Evolutionary conservation across 2,329 filamentous ascomycete genomes (phyloP).

Genomic region (Tothia fuscella): DNA sequence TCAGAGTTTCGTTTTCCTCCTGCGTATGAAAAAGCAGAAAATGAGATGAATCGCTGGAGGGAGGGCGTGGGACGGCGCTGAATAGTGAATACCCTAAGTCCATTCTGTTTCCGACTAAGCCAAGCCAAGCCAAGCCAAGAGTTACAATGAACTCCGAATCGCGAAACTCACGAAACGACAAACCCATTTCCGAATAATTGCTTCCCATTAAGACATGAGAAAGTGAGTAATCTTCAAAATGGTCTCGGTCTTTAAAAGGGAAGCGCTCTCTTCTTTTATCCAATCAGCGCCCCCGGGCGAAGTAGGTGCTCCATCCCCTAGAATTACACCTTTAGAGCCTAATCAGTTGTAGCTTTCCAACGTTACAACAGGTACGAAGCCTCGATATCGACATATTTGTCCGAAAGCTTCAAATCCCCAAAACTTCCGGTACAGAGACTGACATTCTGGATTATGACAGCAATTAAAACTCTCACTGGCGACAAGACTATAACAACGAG

Average conservation of each 20-base stretch:
- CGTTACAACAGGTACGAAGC: slow-evolving; percentile 63
- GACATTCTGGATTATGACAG: slow-evolving; percentile 33
- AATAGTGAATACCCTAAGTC: too few species aligned
- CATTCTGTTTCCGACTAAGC: too few species aligned
- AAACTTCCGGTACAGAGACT: not conserved
- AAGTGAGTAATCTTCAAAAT: too few species aligned
- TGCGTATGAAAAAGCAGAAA: too few species aligned
- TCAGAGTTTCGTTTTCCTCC: too few species aligned
- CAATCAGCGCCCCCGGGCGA: slow-evolving; percentile 92
- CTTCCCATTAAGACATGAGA: too few species aligned
- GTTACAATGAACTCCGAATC: too few species aligned
- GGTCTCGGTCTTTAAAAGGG: slow-evolving; percentile 25
- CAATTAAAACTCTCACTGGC: slow-evolving; percentile 77
- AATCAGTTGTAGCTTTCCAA: slow-evolving; percentile 57
- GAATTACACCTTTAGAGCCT: slow-evolving; percentile 10
- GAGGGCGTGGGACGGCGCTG: too few species aligned
- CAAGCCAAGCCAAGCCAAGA: too few species aligned
- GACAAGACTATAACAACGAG: slow-evolving; percentile 58
- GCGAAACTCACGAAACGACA: too few species aligned
- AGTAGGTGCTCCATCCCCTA: slow-evolving; percentile 43
- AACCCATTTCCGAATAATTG: too few species aligned
- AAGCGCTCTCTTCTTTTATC: slow-evolving; percentile 60
- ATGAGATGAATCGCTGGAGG: too few species aligned
- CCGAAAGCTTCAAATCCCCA: not conserved
- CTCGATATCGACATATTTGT: slow-evolving; percentile 1